Conservation (phyloP, 345 rosid genomes). For the Sisymbrium altissimum region DNA sequence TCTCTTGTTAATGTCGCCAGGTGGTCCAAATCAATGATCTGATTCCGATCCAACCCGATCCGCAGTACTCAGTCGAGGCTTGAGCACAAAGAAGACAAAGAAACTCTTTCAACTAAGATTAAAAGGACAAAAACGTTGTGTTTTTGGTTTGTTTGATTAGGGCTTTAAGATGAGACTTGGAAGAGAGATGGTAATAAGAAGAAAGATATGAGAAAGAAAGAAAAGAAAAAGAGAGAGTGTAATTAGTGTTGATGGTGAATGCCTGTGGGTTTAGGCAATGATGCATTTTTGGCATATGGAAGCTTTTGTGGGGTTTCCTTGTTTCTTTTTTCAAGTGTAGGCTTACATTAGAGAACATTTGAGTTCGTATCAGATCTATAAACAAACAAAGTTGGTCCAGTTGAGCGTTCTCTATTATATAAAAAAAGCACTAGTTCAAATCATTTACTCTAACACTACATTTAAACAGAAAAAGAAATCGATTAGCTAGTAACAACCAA, state of each 20-base stretch:
- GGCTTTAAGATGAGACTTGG: not conserved
- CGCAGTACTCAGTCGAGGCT: not conserved
- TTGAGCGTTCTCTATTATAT: not conserved
- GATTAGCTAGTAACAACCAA: not conserved
- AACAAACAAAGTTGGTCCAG: constrained; percentile 6
- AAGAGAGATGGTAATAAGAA: constrained; percentile 16
- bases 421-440: not conserved
- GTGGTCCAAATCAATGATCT: constrained; percentile 26
- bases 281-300: constrained; percentile 24
- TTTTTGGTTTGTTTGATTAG: constrained; percentile 4
- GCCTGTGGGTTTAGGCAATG: constrained; percentile 33
- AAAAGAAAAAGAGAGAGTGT: not conserved
- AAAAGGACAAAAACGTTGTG: not conserved
- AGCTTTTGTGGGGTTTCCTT: constrained; percentile 30
- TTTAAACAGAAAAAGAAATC: not conserved
- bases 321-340: not conserved
- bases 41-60: not conserved
- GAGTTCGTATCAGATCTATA: constrained; percentile 5
- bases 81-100: constrained; percentile 2
- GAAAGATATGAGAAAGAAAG: not conserved
- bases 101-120: not conserved
- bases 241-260: constrained; percentile 21
- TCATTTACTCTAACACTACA: not conserved
- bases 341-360: not conserved
- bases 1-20: constrained; percentile 70